phyloP scores from a whole-genome alignment of 441 rosid species.

The Aleurites moluccanus region DNA sequence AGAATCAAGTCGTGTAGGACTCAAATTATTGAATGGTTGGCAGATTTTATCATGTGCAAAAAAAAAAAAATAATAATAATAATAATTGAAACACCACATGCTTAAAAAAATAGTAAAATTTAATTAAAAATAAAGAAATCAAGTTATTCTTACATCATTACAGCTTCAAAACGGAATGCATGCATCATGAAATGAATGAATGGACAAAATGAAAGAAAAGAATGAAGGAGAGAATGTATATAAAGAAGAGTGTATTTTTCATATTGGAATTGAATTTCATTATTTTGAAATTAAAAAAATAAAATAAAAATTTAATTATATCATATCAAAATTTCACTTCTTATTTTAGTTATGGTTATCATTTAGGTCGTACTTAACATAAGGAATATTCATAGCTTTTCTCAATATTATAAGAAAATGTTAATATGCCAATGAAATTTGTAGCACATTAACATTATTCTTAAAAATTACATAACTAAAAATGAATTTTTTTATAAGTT shows the following conservation, averaged over 20 bases:
- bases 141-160: conserved; percentile 12
- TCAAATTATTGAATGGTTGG: conserved; percentile 24
- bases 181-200: conserved; percentile 38
- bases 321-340: no score
- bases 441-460: no score
- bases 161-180: conserved; percentile 41
- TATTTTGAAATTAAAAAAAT: no score
- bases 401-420: no score
- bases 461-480: no score
- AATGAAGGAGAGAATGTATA: conserved; percentile 4
- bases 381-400: no score
- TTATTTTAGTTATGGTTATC: no score
- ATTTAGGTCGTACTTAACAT: no score
- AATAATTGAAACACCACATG: conserved; percentile 32
- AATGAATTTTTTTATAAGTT: no score
- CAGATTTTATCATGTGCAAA: conserved; percentile 31
- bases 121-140: neutral
- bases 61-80: no score
- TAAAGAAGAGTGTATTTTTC: neutral
- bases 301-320: no score
- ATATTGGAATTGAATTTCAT: neutral
- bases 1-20: conserved; percentile 42
- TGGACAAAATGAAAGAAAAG: conserved; percentile 19
- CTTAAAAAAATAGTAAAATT: neutral
- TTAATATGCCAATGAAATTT: no score